Evolutionary conservation across 306 rosid genomes (phyloP).

Genomic region (Glycine tomentella): DNA sequence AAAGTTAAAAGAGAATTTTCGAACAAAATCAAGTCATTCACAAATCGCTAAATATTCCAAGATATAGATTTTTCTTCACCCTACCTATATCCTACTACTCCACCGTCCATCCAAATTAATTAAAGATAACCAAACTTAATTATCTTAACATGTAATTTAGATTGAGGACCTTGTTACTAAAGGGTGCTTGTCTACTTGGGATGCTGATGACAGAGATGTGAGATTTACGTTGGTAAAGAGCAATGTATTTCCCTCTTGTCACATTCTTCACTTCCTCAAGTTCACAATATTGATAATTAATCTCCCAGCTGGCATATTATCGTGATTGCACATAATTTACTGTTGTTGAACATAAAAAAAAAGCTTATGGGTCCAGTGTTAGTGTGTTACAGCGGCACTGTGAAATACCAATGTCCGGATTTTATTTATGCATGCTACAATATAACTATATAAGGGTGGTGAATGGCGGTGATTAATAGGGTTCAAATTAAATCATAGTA

Average conservation of each 20-base stretch:
- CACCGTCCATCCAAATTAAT: slow-evolving; percentile 56
- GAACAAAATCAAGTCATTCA: not conserved
- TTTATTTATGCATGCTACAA: not conserved
- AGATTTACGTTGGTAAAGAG: slow-evolving; percentile 45
- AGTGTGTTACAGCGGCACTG: not conserved
- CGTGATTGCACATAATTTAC: slow-evolving; percentile 18
- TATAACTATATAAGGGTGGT: no score
- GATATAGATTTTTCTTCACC: slow-evolving; percentile 51
- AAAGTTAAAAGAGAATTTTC: not conserved
- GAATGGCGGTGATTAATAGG: not conserved
- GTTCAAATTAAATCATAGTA: slow-evolving; percentile 42
- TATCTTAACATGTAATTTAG: slow-evolving; percentile 16
- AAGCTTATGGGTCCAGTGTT: slow-evolving; percentile 13
- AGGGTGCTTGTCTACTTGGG: not conserved
- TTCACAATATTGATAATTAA: slow-evolving; percentile 49
- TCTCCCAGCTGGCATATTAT: slow-evolving; percentile 55
- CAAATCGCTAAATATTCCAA: slow-evolving; percentile 52
- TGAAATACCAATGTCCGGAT: slow-evolving; percentile 33
- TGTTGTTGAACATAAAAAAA: slow-evolving; percentile 25
- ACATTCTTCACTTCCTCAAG: slow-evolving; percentile 43
- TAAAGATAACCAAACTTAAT: slow-evolving; percentile 28
- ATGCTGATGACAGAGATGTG: not conserved
- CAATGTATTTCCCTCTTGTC: slow-evolving; percentile 42
- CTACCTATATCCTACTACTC: slow-evolving; percentile 62
- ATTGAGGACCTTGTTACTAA: not conserved